Evolutionary conservation across 768 basidiomycete genomes (phyloP).

Genomic region (Cystobasidium ongulense): DNA sequence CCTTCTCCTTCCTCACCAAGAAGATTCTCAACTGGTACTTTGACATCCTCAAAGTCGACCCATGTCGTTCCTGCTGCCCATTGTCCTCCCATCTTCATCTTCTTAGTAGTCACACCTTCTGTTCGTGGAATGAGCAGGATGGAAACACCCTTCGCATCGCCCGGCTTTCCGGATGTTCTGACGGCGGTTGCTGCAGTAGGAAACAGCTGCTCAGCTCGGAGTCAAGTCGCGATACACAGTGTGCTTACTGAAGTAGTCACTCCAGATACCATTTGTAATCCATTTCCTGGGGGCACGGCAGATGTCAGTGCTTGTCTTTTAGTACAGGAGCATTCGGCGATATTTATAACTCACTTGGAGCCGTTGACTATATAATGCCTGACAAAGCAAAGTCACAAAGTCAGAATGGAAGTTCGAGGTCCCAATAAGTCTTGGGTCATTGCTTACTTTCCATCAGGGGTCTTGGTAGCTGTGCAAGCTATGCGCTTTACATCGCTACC

Average conservation of each 20-base stretch:
- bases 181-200: slow-evolving; percentile 40
- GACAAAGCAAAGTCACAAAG: neutral
- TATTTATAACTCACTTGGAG: neutral
- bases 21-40: slow-evolving; percentile 43
- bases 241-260: slow-evolving; percentile 41
- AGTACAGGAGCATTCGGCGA: neutral
- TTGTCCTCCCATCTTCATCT: slow-evolving; percentile 33
- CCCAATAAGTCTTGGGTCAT: neutral
- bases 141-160: slow-evolving; percentile 37
- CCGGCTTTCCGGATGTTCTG: slow-evolving; percentile 40
- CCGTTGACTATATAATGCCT: slow-evolving; percentile 35
- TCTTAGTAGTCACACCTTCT: slow-evolving; percentile 23
- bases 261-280: slow-evolving; percentile 39
- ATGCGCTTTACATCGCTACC: slow-evolving; percentile 41
- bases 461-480: slow-evolving; percentile 36
- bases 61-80: slow-evolving; percentile 38
- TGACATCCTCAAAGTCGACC: slow-evolving; percentile 41
- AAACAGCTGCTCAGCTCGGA: no score
- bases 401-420: neutral
- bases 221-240: no score
- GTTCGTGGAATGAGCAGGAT: slow-evolving; percentile 36
- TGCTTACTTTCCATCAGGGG: slow-evolving; percentile 35
- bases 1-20: slow-evolving; percentile 42
- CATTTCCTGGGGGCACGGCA: slow-evolving; percentile 33
- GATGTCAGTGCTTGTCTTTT: neutral